Evolutionary conservation across 768 basidiomycete species (phyloP).

Genomic region (Trametes coccinea): DNA sequence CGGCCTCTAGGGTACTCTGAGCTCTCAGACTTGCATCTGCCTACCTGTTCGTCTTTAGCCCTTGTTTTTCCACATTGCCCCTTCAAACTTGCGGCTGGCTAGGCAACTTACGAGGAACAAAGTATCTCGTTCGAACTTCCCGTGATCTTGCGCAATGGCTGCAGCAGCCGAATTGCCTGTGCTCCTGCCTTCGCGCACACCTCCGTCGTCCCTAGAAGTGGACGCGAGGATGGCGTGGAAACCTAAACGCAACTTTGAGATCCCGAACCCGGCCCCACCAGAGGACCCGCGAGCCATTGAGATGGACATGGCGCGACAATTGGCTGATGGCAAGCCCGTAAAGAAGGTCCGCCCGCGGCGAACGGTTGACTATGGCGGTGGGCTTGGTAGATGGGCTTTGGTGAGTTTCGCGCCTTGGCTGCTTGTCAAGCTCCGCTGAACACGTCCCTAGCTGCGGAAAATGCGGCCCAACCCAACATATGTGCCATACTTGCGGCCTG

Average conservation of each 20-base stretch:
- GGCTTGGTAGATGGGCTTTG: slow-evolving; percentile 81
- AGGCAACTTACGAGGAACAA: too few species aligned
- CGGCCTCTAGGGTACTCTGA: too few species aligned
- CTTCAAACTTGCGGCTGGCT: too few species aligned
- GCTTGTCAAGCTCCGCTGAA: background rate
- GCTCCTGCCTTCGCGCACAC: slow-evolving; percentile 10
- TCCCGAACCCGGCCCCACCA: slow-evolving; percentile 75
- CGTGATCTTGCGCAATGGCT: background rate
- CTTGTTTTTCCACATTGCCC: too few species aligned
- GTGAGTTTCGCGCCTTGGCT: slow-evolving; percentile 46
- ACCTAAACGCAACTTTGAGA: slow-evolving; percentile 66
- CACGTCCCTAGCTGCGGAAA: slow-evolving; percentile 57
- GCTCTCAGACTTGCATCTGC: too few species aligned
- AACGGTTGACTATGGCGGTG: slow-evolving; percentile 94
- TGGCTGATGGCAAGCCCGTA: slow-evolving; percentile 76
- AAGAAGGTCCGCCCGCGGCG: slow-evolving; percentile 92
- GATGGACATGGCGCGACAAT: slow-evolving; percentile 67
- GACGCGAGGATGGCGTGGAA: slow-evolving; percentile 58
- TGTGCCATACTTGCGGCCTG: slow-evolving; percentile 76
- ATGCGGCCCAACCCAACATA: slow-evolving; percentile 78
- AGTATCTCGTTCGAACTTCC: too few species aligned
- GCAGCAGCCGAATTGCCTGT: slow-evolving; percentile 7
- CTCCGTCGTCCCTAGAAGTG: slow-evolving; percentile 1
- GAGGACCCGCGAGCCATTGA: slow-evolving; percentile 80
- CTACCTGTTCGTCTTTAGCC: too few species aligned